phyloP scores from a whole-genome alignment of 805 yeast genomes.

The Myxozyma vanderwaltii region DNA sequence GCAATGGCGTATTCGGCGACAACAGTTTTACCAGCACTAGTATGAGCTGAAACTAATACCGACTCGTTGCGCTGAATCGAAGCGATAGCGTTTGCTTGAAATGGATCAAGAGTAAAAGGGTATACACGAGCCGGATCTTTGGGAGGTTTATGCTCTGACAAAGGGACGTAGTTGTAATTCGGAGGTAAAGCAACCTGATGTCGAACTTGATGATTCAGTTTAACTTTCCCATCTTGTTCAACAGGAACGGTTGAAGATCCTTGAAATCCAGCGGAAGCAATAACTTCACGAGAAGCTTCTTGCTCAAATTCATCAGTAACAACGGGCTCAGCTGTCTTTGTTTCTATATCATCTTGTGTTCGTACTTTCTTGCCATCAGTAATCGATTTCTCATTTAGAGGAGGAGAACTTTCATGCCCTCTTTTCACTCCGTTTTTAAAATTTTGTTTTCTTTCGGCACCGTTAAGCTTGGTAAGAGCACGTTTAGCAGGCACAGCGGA shows the following conservation, averaged over 20 bases:
- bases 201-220: conserved; percentile 88
- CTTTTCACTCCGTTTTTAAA: not conserved
- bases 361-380: conserved; percentile 13
- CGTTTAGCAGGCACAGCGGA: conserved; percentile 30
- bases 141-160: conserved; percentile 77
- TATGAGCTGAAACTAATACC: conserved; percentile 95
- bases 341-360: not conserved
- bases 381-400: not conserved
- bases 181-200: conserved; percentile 98
- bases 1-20: conserved; percentile 98
- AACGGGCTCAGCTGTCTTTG: conserved; percentile 50
- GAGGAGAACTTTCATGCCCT: not conserved
- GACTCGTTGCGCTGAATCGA: conserved; percentile 94
- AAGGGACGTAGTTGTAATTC: conserved; percentile 82
- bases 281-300: conserved; percentile 86
- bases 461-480: not conserved
- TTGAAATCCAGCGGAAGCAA: conserved; percentile 73
- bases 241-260: conserved; percentile 45
- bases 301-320: conserved; percentile 86
- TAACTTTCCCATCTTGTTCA: conserved; percentile 55
- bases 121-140: conserved; percentile 81
- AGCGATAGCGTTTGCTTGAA: conserved; percentile 94
- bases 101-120: conserved; percentile 93
- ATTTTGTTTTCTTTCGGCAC: not conserved
- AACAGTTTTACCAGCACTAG: conserved; percentile 96